These are phyloP conservation scores for Candida easanensis DNA, from an alignment of 805 yeast genomes.

Conservation along the genomic window DNA sequence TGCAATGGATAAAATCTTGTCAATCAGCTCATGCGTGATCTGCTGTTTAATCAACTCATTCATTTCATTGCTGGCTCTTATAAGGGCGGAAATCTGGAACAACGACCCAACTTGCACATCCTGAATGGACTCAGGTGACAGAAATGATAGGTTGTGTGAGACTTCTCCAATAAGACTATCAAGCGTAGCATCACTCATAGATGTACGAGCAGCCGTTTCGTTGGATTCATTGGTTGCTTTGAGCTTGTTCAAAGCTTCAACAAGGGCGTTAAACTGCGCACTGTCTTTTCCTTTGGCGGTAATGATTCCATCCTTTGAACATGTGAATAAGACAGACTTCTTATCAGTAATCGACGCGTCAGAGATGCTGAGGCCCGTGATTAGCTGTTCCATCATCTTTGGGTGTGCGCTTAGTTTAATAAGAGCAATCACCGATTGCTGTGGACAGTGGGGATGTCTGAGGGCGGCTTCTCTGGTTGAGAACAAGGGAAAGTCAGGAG, in stretches of 20 bases:
- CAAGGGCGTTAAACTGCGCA: background rate
- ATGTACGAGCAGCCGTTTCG: background rate
- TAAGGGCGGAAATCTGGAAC: conserved; percentile 13
- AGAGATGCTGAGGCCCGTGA: conserved; percentile 4
- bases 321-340: background rate
- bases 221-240: conserved; percentile 1
- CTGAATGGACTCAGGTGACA: background rate
- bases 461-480: no score
- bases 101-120: conserved; percentile 6
- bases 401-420: background rate
- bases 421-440: no score
- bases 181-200: background rate
- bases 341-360: background rate
- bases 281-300: background rate
- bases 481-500: no score
- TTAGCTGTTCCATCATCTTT: conserved; percentile 2
- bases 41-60: conserved; percentile 18
- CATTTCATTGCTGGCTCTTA: conserved; percentile 17
- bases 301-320: background rate
- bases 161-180: background rate
- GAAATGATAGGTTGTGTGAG: background rate
- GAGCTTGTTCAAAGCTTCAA: conserved; percentile 14
- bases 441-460: background rate
- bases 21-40: conserved; percentile 12
- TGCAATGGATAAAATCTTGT: conserved; percentile 12